Evolutionary conservation across 148 eudicot species (phyloP), one percentile per base, ranked within the genome.

Genomic region (Amaranthus hypochondriacus): DNA sequence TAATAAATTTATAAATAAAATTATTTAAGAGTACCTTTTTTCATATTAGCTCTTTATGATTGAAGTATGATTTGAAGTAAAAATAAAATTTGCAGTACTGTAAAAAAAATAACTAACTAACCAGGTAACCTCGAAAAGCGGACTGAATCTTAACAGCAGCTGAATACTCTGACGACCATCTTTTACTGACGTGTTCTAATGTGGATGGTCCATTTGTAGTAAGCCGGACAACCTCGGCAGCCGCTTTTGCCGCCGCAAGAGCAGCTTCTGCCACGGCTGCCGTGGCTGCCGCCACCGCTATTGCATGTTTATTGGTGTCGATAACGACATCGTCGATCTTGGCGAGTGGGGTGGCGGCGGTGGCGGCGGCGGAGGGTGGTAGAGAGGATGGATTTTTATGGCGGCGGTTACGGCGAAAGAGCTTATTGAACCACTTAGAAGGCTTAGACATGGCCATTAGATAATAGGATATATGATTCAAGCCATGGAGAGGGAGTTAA

Each of bases 211-310:
- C 62, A 65, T 54, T 65, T 43, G 56, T 78, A 0, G 98, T 91
- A 12, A 94, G 81, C 44, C 93, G 80, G 46, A 94, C 98, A 1
- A 92, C 98, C 80, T 92, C 93, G 2, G 93, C 98, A 9, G 97
- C 98, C 5, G 98, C 98, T 48, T 85, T 87, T 4, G 97, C 98
- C 4, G 98, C 97, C 1, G 96, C 92, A 0, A 95, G 80, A 4
- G 98, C 98, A 0, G 97, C 98, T 78, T 95, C 96, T 0, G 98
- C 98, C 3, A 86, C 98, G 0, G 92, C 97, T 0, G 97, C 97
- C 0, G 97, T 95, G 28, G 98, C 98, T 3, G 90, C 93, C 0
- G 96, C 97, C 18, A 95, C 97, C 9, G 90, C 96, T 21, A 95
- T 90, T 21, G 99, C 99, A 63, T 92, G 99, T 66, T 87, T 89